Evolutionary conservation across 164 flowering plant genomes (phyloP).

Genomic region (Magnolia kwangsiensis): DNA sequence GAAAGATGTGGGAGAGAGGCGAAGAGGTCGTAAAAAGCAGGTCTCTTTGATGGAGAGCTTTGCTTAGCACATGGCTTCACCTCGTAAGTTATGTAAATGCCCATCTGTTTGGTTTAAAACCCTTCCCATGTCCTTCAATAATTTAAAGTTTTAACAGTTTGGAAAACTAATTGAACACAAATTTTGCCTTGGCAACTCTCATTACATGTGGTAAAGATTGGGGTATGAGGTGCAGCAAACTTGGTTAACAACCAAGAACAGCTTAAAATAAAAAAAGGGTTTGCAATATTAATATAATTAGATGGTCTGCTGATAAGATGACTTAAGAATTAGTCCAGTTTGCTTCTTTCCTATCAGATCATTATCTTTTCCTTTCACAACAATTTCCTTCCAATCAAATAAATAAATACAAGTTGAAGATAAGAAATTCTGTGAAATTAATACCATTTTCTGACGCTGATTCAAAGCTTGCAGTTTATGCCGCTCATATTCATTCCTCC

Average conservation of each 20-base stretch:
- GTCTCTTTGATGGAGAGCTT: too few relatives aligned
- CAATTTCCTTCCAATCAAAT: neutral
- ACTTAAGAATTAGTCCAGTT: neutral
- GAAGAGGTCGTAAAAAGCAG: too few relatives aligned
- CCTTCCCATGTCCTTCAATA: too few relatives aligned
- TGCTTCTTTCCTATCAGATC: neutral
- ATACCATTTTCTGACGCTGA: conserved; percentile 95
- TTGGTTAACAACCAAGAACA: neutral
- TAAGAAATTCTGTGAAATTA: conserved; percentile 14
- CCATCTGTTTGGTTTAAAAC: too few relatives aligned
- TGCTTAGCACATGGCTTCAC: too few relatives aligned
- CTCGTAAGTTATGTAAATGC: too few relatives aligned
- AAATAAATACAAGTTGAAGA: conserved; percentile 10
- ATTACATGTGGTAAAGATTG: too few relatives aligned
- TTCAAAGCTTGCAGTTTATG: conserved; percentile 92
- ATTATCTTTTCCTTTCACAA: neutral
- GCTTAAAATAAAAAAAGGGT: neutral
- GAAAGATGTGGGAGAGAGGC: too few relatives aligned
- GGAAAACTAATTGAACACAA: too few relatives aligned
- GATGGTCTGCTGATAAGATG: neutral
- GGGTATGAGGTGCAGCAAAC: neutral
- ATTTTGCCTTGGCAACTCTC: too few relatives aligned
- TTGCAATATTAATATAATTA: neutral
- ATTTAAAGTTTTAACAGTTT: too few relatives aligned
- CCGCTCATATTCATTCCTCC: conserved; percentile 93